Base-by-base conservation (phyloP, 768 basidiomycete species). In the Postia placenta region DNA sequence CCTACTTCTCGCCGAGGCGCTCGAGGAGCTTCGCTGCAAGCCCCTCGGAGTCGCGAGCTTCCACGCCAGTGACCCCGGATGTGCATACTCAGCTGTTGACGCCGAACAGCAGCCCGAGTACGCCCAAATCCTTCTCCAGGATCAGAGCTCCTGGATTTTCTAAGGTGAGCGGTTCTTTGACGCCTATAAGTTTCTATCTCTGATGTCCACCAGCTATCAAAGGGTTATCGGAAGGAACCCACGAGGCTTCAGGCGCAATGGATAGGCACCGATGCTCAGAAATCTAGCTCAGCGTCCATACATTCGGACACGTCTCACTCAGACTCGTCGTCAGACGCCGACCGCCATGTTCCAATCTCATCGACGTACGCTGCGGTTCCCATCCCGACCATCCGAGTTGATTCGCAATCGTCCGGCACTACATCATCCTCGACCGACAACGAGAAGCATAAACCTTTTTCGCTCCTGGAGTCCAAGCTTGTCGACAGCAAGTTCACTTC, bases 171-270 rank as follows among this genome's bases (percentile, higher is more conserved):
- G 30, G 9, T 33, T 33, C 15, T 7, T 7, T 33, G 30, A 15
- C 30, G 7, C 15, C 15, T 15, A 33, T 33, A 33, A 33, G 15
- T 33, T 33, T 33, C 9, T 7, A 7, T 33, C 30, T 33, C 7
- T 33, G 30, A 33, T 33, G n/a, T 33, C 30, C n/a, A 11, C n/a
- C 4, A 43, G 42, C 19, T 25, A 3, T 28, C 5, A 4, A 27
- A 26, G 25, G 4, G 5, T 17, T 11, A 12, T 24, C 14, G 11
- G 23, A 43, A 43, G 42, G 42, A 11, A 22, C 42, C 22, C 24
- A 43, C 42, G 42, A 22, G 42, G 22, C 42, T 43, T 28, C 42
- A 43, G 25, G 23, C 42, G 11, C 25, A 28, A 26, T 43, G 42
- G 42, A n/a, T 43, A 11, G 42, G 30, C 7, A 33, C 7, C 7